phyloP scores from a whole-genome alignment of 148 eudicot genomes.

The Fallopia convolvulus region DNA sequence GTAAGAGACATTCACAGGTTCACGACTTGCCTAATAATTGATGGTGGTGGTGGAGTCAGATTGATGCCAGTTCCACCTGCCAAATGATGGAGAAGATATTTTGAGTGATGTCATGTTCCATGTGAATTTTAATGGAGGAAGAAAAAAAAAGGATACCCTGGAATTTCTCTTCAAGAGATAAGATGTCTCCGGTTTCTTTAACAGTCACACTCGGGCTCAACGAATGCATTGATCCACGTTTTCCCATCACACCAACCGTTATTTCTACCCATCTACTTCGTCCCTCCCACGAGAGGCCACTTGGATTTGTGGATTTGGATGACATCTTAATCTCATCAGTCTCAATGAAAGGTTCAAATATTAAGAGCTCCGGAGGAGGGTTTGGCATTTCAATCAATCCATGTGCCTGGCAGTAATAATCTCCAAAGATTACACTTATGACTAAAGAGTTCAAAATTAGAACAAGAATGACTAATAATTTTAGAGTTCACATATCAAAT shows the following conservation, averaged over 20 bases:
- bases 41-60: constrained; percentile 79
- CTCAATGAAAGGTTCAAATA: constrained; percentile 88
- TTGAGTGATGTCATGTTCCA: neutral
- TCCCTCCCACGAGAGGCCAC: constrained; percentile 62
- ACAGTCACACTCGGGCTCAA: constrained; percentile 84
- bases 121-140: neutral
- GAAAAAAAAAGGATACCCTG: constrained; percentile 46
- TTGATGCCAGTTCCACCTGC: constrained; percentile 97
- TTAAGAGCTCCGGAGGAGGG: constrained; percentile 72
- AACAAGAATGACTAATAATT: neutral
- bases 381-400: constrained; percentile 88
- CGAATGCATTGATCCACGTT: constrained; percentile 70
- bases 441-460: neutral
- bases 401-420: constrained; percentile 45
- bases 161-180: constrained; percentile 91
- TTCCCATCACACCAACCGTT: constrained; percentile 83
- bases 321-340: constrained; percentile 78
- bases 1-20: neutral
- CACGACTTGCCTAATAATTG: constrained; percentile 53
- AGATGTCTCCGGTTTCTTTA: constrained; percentile 77
- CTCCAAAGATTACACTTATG: neutral
- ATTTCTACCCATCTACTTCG: constrained; percentile 83
- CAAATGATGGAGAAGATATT: neutral
- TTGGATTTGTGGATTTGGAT: constrained; percentile 31
- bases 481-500: neutral